phyloP scores from a whole-genome alignment of 768 basidiomycete species.

The Pilatotrama ljubarskyi region DNA sequence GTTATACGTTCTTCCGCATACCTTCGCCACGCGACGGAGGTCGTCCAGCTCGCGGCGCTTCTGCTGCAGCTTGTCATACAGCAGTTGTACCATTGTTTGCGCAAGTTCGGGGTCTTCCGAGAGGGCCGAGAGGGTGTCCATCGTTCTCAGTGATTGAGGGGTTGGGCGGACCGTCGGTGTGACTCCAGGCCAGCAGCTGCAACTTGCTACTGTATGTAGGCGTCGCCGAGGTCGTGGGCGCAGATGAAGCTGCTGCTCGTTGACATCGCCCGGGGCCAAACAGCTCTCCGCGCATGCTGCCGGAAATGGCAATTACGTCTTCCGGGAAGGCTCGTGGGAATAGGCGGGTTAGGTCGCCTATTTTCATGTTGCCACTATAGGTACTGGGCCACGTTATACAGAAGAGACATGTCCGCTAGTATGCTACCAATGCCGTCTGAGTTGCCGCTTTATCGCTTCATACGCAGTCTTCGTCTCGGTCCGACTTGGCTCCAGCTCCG shows the following conservation, averaged over 20 bases:
- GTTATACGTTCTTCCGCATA: background rate
- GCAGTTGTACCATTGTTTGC: conserved; percentile 5
- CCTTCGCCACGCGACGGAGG: background rate
- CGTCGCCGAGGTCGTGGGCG: no score
- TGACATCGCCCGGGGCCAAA: background rate
- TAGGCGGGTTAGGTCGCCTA: no score
- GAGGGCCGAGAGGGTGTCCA: background rate
- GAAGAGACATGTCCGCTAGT: background rate
- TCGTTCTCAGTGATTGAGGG: background rate
- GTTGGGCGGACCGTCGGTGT: no score
- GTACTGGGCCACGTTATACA: background rate
- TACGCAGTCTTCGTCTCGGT: conserved; percentile 64
- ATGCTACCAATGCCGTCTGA: conserved; percentile 68
- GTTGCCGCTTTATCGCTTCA: conserved; percentile 68
- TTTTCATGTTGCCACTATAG: no score
- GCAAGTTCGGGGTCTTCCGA: conserved; percentile 13
- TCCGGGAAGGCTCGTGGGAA: no score
- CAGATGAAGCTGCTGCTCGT: no score
- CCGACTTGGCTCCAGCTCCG: conserved; percentile 63
- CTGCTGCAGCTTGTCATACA: conserved; percentile 11
- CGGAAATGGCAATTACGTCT: no score
- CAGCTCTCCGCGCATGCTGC: no score
- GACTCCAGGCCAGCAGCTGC: no score
- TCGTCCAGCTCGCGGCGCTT: conserved; percentile 11
- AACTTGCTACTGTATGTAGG: no score